Evolutionary conservation across 2,329 filamentous ascomycete species (phyloP).

Genomic region (Eutypa lata): DNA sequence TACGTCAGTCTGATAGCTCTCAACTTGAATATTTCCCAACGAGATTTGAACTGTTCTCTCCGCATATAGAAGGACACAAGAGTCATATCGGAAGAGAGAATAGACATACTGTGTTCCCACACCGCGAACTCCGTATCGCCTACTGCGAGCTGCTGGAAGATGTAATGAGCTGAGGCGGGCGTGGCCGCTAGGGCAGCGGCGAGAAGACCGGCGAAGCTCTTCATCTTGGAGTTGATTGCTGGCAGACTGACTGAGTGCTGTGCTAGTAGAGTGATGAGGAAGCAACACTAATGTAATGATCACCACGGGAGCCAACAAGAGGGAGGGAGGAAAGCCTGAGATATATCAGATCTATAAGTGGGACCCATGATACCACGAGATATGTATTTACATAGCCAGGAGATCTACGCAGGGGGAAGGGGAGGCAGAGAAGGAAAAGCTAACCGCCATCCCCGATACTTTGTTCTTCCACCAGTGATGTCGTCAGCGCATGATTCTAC

Average conservation of each 20-base stretch:
- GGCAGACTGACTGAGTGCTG: too few relatives aligned
- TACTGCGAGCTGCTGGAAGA: conserved; percentile 36
- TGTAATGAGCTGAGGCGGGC: conserved; percentile 37
- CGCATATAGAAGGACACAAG: background rate
- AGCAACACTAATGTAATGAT: background rate
- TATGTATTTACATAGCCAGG: too few relatives aligned
- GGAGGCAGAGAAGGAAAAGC: background rate
- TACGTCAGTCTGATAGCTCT: background rate
- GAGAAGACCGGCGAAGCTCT: conserved; percentile 25
- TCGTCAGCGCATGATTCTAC: background rate
- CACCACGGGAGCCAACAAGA: too few relatives aligned
- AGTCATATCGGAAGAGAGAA: background rate
- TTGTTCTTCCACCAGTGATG: background rate
- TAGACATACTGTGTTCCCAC: conserved; percentile 33
- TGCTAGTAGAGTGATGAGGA: too few relatives aligned
- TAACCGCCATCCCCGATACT: background rate
- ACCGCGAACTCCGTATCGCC: conserved; percentile 29
- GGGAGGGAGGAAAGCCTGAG: background rate
- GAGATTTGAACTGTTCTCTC: too few relatives aligned
- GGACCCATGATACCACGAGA: too few relatives aligned
- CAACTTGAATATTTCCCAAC: too few relatives aligned
- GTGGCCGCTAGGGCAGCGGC: conserved; percentile 28
- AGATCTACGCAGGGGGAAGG: too few relatives aligned
- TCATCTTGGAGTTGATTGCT: too few relatives aligned
- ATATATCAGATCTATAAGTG: background rate